Evolutionary conservation across 2,329 filamentous ascomycete genomes (phyloP).

Genomic region (Fusarium sulawesiense): DNA sequence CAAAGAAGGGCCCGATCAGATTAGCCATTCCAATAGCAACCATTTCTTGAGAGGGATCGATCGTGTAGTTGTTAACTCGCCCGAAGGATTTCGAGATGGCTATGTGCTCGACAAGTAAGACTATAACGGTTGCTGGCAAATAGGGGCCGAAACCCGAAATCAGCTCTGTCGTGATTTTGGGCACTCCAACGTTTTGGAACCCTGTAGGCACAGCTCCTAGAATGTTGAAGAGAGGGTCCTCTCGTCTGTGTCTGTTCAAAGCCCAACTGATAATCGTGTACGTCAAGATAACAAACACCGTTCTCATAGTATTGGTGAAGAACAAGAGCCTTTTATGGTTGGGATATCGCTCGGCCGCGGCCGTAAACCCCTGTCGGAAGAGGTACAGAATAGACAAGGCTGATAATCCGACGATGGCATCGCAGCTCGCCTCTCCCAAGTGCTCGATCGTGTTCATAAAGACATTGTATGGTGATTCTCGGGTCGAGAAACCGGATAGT

Average conservation of each 20-base stretch:
- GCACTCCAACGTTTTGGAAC: slow-evolving; percentile 82
- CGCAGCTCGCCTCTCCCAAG: slow-evolving; percentile 73
- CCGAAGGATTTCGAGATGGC: slow-evolving; percentile 98
- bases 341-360: slow-evolving; percentile 75
- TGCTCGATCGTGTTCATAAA: slow-evolving; percentile 85
- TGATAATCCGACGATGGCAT: slow-evolving; percentile 89
- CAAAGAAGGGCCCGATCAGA: slow-evolving; percentile 89
- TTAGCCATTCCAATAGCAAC: slow-evolving; percentile 94
- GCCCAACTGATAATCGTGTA: slow-evolving; percentile 93
- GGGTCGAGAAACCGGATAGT: slow-evolving; percentile 77
- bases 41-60: slow-evolving; percentile 95
- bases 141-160: slow-evolving; percentile 76
- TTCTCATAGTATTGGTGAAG: slow-evolving; percentile 90
- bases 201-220: slow-evolving; percentile 79
- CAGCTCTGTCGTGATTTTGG: slow-evolving; percentile 73
- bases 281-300: slow-evolving; percentile 88
- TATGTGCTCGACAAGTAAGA: slow-evolving; percentile 96
- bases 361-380: slow-evolving; percentile 75
- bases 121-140: slow-evolving; percentile 87
- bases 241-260: slow-evolving; percentile 75
- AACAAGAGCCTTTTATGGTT: slow-evolving; percentile 80
- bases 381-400: slow-evolving; percentile 81
- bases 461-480: slow-evolving; percentile 82
- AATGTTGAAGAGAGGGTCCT: slow-evolving; percentile 77
- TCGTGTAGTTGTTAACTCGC: slow-evolving; percentile 93